Evolutionary conservation across 306 rosid genomes (phyloP), one percentile per base, ranked within the genome.

Genomic region (Begonia loranthoides): DNA sequence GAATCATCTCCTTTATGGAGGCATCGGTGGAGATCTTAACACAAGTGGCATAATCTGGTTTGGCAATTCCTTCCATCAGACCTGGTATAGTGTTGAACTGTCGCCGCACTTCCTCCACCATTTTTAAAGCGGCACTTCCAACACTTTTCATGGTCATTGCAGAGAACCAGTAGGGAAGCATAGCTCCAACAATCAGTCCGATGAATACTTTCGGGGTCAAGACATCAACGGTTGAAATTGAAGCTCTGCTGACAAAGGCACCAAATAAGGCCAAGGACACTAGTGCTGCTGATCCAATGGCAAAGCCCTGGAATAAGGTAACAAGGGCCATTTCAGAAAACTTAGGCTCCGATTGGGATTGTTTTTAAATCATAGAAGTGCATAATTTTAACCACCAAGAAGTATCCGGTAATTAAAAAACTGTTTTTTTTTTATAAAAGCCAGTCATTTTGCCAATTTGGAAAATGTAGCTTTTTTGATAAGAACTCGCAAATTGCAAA

Each of bases 151-250:
- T 83, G 66, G 93, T 83, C 93, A 83, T 83, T 47, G 87, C 93
- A 58, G 93, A 83, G 71, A 83, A 83, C 93, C 87, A 83, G 76
- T 83, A 83, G 10, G 93, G 93, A 74, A 83, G 93, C 93, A 83
- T 83, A 13, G 87, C 87, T 50, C 87, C 93, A 9, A 83, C 87
- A 0, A 83, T 4, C 73, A 83, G 71, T 45, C 93, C 87, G 45
- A 83, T 83, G 50, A 83, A 83, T 60, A 83, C 93, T 81, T 83
- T 79, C n/a, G 93, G 93, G 51, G 87, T 79, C 68, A 83, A 62
- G 55, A 83, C 93, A 70, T 83, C 87, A 7, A 83, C 93, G 0
- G 84, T 76, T 34, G 82, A 83, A 56, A 83, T 72, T 16, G 66
- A 73, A 5, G 93, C 82, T 3, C 93, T 70, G 50, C 87, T 83